Percentiles rank a stretch among this genome's conserved stretches.
Evolutionary conservation across 169 alveolate genomes (phyloP).

Genomic region (Babesia divergens): DNA sequence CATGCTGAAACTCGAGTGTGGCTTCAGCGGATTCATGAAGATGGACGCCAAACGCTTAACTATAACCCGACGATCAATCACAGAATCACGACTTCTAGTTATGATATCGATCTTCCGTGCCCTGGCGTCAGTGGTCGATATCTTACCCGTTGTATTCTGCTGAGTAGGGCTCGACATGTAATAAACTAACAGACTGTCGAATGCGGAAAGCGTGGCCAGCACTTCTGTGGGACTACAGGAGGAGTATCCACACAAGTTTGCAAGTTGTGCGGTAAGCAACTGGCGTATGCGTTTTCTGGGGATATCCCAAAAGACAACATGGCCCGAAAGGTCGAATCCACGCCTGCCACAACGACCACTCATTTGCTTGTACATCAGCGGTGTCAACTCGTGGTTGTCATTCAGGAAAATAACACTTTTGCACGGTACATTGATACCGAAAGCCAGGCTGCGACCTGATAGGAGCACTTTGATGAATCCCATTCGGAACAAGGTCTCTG

Average conservation of each 20-base stretch:
- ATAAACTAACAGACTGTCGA: conserved; percentile 30
- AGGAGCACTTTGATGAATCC: conserved; percentile 83
- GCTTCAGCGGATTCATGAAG: conserved; percentile 26
- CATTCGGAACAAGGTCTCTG: conserved; percentile 82
- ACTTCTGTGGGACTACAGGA: conserved; percentile 45
- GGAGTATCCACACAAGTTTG: conserved; percentile 70
- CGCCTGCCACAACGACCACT: conserved; percentile 92
- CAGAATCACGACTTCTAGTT: conserved; percentile 23
- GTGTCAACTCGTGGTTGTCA: conserved; percentile 79
- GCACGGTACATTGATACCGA: conserved; percentile 91
- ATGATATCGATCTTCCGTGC: conserved; percentile 25
- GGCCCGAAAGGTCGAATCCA: conserved; percentile 89
- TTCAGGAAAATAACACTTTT: conserved; percentile 83
- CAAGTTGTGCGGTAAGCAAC: conserved; percentile 75
- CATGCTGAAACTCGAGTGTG: conserved; percentile 1
- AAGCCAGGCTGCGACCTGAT: conserved; percentile 84
- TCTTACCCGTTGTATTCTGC: conserved; percentile 5
- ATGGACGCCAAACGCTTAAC: conserved; percentile 57
- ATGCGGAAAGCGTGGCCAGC: conserved; percentile 38
- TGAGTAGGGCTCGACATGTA: conserved; percentile 11
- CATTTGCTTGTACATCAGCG: conserved; percentile 88
- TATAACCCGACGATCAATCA: conserved; percentile 32
- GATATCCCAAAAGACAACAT: conserved; percentile 85
- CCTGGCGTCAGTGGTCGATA: conserved; percentile 11
- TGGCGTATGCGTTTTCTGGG: conserved; percentile 79